Conservation (phyloP, 495 filamentous ascomycete genomes). For the Penicillium daleae region DNA sequence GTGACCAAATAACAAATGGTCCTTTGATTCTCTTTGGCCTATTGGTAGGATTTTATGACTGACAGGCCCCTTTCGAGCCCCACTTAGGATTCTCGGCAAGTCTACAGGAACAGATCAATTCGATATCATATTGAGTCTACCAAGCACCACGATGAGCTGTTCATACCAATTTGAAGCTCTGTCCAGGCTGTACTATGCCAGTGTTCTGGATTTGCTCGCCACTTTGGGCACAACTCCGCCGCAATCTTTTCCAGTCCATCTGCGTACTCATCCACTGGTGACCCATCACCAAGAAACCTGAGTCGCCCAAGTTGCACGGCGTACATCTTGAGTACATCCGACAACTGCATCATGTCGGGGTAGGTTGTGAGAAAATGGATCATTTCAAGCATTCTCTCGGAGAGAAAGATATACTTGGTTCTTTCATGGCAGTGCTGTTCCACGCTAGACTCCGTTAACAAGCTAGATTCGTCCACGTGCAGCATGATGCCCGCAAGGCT, state of each 20-base stretch:
- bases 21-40: neutral
- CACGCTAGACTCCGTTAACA: too few species aligned
- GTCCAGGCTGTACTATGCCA: conserved; percentile 1
- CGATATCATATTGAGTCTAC: too few species aligned
- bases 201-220: neutral
- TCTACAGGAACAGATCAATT: too few species aligned
- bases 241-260: neutral
- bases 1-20: neutral
- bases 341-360: conserved; percentile 6
- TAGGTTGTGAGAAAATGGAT: neutral
- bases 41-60: too few species aligned
- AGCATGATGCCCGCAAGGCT: neutral
- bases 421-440: neutral
- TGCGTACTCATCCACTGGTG: neutral
- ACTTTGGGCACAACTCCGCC: neutral
- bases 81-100: too few species aligned
- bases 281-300: neutral
- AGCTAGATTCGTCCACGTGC: neutral
- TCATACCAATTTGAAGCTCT: neutral
- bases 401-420: neutral
- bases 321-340: conserved; percentile 1
- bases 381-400: neutral
- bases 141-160: too few species aligned
- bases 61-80: too few species aligned
- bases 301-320: neutral